Evolutionary conservation across 2,329 filamentous ascomycete genomes (phyloP).

Genomic region (Phoma sp.): DNA sequence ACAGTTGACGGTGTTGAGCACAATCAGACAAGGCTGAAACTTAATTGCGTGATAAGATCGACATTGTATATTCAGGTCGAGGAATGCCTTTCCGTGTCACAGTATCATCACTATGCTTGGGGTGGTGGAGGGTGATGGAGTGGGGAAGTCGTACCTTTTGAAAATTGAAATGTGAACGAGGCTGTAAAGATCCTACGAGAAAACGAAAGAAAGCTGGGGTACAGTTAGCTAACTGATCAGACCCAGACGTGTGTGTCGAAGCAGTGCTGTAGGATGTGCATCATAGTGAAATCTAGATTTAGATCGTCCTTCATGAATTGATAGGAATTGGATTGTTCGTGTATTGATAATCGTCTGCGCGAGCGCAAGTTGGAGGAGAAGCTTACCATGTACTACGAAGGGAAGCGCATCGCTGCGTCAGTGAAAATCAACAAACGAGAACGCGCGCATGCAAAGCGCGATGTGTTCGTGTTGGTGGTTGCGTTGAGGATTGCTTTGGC

Average conservation of each 20-base stretch:
- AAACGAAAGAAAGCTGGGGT: conserved; percentile 12
- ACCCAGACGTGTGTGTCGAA: neutral
- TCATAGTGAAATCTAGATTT: conserved; percentile 64
- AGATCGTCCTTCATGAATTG: conserved; percentile 58
- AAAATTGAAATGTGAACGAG: neutral
- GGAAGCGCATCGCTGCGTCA: conserved; percentile 20
- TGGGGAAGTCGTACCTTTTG: conserved; percentile 51
- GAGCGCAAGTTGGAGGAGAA: conserved; percentile 5
- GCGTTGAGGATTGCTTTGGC: conserved; percentile 19
- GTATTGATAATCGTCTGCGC: conserved; percentile 52
- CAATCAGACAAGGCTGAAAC: conserved; percentile 75
- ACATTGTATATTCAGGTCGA: conserved; percentile 70
- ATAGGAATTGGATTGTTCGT: conserved; percentile 67
- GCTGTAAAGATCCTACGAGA: neutral
- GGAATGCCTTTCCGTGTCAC: conserved; percentile 73
- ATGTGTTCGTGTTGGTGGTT: conserved; percentile 15
- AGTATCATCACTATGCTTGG: conserved; percentile 63
- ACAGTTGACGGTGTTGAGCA: conserved; percentile 25
- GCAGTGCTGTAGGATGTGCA: conserved; percentile 32
- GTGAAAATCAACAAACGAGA: conserved; percentile 13
- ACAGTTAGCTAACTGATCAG: conserved; percentile 26
- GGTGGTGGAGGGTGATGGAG: conserved; percentile 15
- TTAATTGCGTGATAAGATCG: conserved; percentile 66
- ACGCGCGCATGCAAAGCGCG: conserved; percentile 26
- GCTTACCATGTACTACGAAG: conserved; percentile 25